These are phyloP conservation scores for Dactylellina sp. DNA, from an alignment of 2,329 filamentous ascomycete genomes.

Conservation along the genomic window DNA sequence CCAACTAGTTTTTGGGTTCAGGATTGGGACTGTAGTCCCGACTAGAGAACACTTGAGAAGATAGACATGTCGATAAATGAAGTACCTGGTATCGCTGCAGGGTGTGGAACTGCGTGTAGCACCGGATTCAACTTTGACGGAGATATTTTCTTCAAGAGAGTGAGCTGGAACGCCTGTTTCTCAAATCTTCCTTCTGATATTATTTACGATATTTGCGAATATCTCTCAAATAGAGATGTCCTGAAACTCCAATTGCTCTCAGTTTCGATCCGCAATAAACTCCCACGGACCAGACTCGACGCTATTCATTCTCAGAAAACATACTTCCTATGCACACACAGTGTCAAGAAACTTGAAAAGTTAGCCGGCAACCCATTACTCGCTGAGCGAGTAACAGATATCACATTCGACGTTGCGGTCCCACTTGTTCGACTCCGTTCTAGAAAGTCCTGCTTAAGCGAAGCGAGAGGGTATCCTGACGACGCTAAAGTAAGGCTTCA, in stretches of 20 bases:
- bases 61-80: too few species aligned
- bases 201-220: conserved; percentile 44
- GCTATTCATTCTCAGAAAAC: conserved; percentile 47
- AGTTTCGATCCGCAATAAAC: conserved; percentile 12
- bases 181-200: conserved; percentile 31
- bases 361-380: conserved; percentile 23
- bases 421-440: conserved; percentile 40
- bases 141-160: not conserved
- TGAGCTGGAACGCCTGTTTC: conserved; percentile 5
- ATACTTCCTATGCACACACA: conserved; percentile 46
- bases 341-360: conserved; percentile 39
- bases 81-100: not conserved
- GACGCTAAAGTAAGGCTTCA: conserved; percentile 20
- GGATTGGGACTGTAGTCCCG: too few species aligned
- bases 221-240: conserved; percentile 35
- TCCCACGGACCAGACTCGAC: conserved; percentile 25
- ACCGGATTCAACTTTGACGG: not conserved
- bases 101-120: not conserved
- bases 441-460: conserved; percentile 18
- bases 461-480: conserved; percentile 30
- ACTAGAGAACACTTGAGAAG: too few species aligned
- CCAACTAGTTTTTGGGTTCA: too few species aligned
- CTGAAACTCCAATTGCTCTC: conserved; percentile 37
- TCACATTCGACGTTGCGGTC: conserved; percentile 39
- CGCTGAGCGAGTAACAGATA: conserved; percentile 32